Evolutionary conservation across 129 eudicot genomes (phyloP), one percentile per base, ranked within the genome.

Genomic region (Sambucus nigra): DNA sequence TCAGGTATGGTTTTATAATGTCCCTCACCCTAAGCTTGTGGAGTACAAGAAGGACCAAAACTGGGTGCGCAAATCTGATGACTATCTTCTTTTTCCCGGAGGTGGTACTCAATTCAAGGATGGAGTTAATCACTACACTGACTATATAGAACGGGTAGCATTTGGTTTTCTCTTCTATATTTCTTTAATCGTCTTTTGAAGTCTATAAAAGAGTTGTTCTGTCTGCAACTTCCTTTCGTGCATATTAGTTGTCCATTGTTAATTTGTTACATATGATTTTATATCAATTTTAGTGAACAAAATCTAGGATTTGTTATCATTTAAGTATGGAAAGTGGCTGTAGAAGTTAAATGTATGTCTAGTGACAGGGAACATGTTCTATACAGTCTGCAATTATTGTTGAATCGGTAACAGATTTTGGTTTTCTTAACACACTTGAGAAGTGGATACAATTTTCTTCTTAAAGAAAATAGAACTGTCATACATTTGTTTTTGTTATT

Each of bases 11-110:
- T 86, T 72, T 77, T 62, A 73, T 80, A 92, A 92, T 75, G 99
- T 86, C 47, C 99, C 99, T 52, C 96, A 92, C 61, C 94, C 94
- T 53, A 92, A 86, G 87, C 99, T 92, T 24, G 96, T 92, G 0
- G 99, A 92, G 56, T 92, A 80, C 81, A 92, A 92, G 79, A 92
- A 86, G 85, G 94, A 77, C 70, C 99, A 92, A 68, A 79, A 65
- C 55, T 92, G 99, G 99, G 99, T 92, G 55, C 69, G 69, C 15
- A 71, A 64, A 57, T 74, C 84, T 8, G 94, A 82, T 40, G 85
- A 86, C 53, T 77, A 82, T 75, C 78, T 92, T 63, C 61, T 77
- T 55, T 92, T 92, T 45, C 99, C 96, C 59, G 99, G 99, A 33
- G 96, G 96, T 32, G 99, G 99, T 10, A 92, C 99, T 51, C 99